phyloP scores from a whole-genome alignment of 192 early-diverging fungal genomes.

The Rhizoclosmatium globosum region DNA sequence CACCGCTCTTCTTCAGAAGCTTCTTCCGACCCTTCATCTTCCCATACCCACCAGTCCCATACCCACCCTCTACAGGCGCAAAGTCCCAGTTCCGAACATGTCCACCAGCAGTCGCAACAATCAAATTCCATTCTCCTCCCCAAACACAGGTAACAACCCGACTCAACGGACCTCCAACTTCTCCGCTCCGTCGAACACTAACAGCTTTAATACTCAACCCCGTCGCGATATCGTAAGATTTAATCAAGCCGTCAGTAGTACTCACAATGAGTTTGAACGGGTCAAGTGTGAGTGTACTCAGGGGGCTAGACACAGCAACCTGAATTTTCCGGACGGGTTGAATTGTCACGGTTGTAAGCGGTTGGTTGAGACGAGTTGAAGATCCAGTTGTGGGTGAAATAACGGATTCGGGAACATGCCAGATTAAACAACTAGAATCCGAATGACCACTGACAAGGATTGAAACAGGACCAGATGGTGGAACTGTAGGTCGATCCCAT shows the following conservation, averaged over 20 bases:
- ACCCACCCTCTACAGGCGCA: background rate
- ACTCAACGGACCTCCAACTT: background rate
- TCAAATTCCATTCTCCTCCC: constrained; percentile 32
- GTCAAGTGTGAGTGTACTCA: constrained; percentile 16
- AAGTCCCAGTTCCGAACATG: constrained; percentile 39
- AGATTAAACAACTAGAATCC: constrained; percentile 10
- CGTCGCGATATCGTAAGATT: constrained; percentile 24
- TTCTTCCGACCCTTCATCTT: background rate
- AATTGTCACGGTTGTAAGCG: background rate
- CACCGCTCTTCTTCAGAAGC: background rate
- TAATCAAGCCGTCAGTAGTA: constrained; percentile 13
- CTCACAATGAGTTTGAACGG: constrained; percentile 36
- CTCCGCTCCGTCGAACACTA: constrained; percentile 18
- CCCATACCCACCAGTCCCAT: background rate
- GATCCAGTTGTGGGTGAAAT: background rate
- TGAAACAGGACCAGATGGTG: constrained; percentile 1
- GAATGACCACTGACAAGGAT: constrained; percentile 17
- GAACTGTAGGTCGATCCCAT: constrained; percentile 27
- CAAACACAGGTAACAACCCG: constrained; percentile 5
- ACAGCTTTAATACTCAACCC: constrained; percentile 1
- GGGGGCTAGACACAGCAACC: constrained; percentile 23
- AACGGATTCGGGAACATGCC: constrained; percentile 28
- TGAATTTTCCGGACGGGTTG: constrained; percentile 23
- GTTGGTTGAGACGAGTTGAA: background rate
- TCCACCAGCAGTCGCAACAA: constrained; percentile 25